Evolutionary conservation across 2,329 filamentous ascomycete species (phyloP).

Genomic region (Alternaria arbusti): DNA sequence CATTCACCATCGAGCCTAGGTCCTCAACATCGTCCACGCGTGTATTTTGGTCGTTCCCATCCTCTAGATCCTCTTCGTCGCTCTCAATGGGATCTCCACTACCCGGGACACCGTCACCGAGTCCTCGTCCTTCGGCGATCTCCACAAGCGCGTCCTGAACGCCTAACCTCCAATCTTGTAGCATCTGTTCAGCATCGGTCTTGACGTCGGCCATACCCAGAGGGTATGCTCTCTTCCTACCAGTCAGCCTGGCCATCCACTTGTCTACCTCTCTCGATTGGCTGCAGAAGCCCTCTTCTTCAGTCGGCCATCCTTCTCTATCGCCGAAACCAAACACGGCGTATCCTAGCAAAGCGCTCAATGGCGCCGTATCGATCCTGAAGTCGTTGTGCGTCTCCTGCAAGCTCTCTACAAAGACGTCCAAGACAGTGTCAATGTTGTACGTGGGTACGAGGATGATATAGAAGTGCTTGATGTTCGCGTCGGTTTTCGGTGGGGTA

Average conservation of each 20-base stretch:
- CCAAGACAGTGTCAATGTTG: conserved; percentile 91
- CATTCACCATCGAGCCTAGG: conserved; percentile 69
- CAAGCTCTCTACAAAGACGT: conserved; percentile 85
- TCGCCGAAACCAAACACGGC: conserved; percentile 95
- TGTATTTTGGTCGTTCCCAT: conserved; percentile 45
- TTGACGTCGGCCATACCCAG: conserved; percentile 88
- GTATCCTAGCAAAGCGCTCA: conserved; percentile 80
- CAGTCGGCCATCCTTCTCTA: conserved; percentile 87
- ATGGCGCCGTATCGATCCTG: conserved; percentile 86
- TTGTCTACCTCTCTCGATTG: conserved; percentile 89
- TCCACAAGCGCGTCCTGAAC: conserved; percentile 73
- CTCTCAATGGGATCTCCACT: conserved; percentile 87
- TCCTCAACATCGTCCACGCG: conserved; percentile 83
- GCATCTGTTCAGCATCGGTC: conserved; percentile 67
- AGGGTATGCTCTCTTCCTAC: conserved; percentile 83
- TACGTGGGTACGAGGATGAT: conserved; percentile 86
- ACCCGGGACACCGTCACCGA: conserved; percentile 73
- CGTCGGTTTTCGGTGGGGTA: conserved; percentile 67
- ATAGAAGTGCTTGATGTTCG: conserved; percentile 73
- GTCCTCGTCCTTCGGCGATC: conserved; percentile 58
- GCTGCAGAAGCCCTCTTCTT: conserved; percentile 89
- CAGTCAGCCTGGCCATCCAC: conserved; percentile 96
- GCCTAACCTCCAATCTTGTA: conserved; percentile 80
- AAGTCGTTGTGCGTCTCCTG: conserved; percentile 96
- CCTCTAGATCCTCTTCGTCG: conserved; percentile 69